A percentile compares a stretch with the other conserved stretches of the same genome.
These are phyloP conservation scores for Mucor racemosus DNA, from an alignment of 371 early-diverging fungal genomes.

Conservation along the genomic window DNA sequence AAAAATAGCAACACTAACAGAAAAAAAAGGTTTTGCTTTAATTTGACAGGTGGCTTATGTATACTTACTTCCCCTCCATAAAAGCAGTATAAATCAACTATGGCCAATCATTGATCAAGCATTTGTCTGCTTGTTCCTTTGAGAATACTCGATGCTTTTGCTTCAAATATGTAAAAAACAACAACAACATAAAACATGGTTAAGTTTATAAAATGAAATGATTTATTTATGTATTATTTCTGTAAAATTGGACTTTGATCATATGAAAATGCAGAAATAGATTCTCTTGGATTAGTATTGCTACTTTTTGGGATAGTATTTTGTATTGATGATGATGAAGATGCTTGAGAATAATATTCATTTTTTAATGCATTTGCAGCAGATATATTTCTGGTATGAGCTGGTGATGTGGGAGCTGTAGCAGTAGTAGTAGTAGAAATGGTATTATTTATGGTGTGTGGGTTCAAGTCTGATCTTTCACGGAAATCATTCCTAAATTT, in stretches of 20 bases:
- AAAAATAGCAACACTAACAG: background rate
- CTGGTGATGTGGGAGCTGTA: background rate
- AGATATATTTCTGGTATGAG: background rate
- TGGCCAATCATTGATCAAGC: background rate
- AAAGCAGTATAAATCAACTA: background rate
- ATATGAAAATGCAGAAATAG: background rate
- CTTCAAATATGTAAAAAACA: background rate
- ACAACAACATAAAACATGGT: background rate
- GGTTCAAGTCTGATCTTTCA: slow-evolving; percentile 19
- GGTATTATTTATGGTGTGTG: slow-evolving; percentile 8
- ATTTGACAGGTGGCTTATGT: slow-evolving; percentile 34
- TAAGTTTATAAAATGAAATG: background rate
- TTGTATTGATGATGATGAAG: background rate
- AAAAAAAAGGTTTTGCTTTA: slow-evolving; percentile 9
- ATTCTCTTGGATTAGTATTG: background rate
- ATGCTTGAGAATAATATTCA: background rate
- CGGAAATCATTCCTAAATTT: slow-evolving; percentile 21
- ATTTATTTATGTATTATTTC: background rate
- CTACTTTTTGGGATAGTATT: background rate
- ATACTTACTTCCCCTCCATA: background rate
- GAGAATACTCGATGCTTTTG: too few relatives aligned
- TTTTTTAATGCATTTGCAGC: background rate
- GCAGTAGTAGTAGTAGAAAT: background rate
- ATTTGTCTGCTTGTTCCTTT: too few relatives aligned
- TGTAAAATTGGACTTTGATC: background rate